Base-by-base conservation (phyloP, 1,139 yeast species). In the Saccharomycopsis phalli region DNA sequence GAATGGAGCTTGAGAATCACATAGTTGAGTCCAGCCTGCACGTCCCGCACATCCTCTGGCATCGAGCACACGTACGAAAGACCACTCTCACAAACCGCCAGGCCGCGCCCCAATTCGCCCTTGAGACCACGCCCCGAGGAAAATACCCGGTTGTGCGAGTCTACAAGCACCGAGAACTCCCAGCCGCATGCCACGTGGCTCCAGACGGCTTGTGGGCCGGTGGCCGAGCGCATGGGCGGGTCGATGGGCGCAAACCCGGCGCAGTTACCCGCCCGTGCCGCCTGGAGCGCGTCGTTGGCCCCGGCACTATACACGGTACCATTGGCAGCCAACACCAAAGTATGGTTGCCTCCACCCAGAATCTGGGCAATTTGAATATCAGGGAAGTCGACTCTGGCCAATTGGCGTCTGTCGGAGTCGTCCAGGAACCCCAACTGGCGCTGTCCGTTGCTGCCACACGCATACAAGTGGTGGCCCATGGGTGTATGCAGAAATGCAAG, bases 331-430 rank as follows among this genome's bases (percentile, higher is more conserved):
- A 84, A 57, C 2, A 86, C 50, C 28, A 84, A 51, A 0, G 95
- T 79, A 56, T 91, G 97, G 53, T 87, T 88, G 0, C 97, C 97
- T 3, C 97, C 97, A 54, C 87, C 76, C 1, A 66, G 69, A 27
- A 77, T 65, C 55, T 61, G 66, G 32, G 51, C 45, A 0, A 77
- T 69, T 30, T 46, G 50, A 4, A 28, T 48, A 3, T 39, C 28
- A 17, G n/a, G n/a, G 21, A 4, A 5, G 22, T 13, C 20, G 13
- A 18, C 33, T 11, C 11, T 4, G 21, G 17, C 33, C 10, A 75
- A 61, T 1, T 20, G 41, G 37, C 55, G 51, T 21, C 66, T 54
- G 55, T 88, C 96, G 1, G 69, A 70, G 34, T 62, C 62, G 40
- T 73, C 69, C 1, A 69, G 71, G 2, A 72, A 57, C 2, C 96